Evolutionary conservation across 768 basidiomycete species (phyloP).

Genomic region (Neoboletus magnificus): DNA sequence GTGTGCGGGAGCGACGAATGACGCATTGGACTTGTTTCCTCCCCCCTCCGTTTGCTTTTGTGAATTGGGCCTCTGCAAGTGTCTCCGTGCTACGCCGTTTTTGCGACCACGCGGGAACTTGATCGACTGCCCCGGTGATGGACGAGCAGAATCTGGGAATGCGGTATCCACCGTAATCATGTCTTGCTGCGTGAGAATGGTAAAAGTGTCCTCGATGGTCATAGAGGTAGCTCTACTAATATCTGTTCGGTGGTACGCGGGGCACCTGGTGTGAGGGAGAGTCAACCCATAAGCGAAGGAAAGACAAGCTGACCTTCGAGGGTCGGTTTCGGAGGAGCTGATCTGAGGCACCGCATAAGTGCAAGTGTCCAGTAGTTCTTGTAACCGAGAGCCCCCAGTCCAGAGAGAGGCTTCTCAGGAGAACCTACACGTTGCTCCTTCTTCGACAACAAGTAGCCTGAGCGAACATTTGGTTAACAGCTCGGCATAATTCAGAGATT

Average conservation of each 20-base stretch:
- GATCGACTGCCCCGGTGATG: conserved; percentile 76
- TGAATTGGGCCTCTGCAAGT: conserved; percentile 51
- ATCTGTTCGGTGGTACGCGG: conserved; percentile 45
- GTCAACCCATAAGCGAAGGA: conserved; percentile 10
- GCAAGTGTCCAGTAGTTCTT: conserved; percentile 91
- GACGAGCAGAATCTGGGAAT: conserved; percentile 52
- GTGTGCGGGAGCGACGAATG: conserved; percentile 59
- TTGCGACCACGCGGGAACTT: conserved; percentile 65
- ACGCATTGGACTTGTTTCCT: conserved; percentile 41
- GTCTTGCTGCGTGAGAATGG: conserved; percentile 64
- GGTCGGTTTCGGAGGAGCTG: conserved; percentile 55
- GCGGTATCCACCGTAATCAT: conserved; percentile 62
- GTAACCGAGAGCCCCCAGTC: conserved; percentile 91
- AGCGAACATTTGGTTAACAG: background rate
- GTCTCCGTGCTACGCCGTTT: conserved; percentile 61
- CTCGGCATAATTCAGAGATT: conserved; percentile 4
- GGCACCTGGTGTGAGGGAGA: conserved; percentile 18
- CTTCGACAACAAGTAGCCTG: conserved; percentile 94
- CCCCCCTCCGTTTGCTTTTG: conserved; percentile 41
- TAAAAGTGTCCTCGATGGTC: conserved; percentile 84
- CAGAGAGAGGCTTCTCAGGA: conserved; percentile 94
- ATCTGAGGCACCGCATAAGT: conserved; percentile 73
- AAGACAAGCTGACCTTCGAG: conserved; percentile 63
- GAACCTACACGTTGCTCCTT: conserved; percentile 89
- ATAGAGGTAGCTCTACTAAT: conserved; percentile 85